These are phyloP conservation scores for Xylariaceae sp. DNA, from an alignment of 2,329 filamentous ascomycete genomes.

Conservation along the genomic window DNA sequence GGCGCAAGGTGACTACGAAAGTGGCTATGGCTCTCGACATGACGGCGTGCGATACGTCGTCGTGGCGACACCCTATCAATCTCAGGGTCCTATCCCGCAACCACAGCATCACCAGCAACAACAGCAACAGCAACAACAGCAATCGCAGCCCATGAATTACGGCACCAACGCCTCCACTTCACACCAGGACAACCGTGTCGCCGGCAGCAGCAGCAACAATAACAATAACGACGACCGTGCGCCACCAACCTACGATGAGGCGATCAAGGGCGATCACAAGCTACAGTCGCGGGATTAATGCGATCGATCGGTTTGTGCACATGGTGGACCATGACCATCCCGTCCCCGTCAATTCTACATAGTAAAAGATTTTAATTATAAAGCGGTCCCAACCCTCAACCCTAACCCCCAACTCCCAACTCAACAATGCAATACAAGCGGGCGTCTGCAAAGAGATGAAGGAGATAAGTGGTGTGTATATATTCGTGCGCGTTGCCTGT, in stretches of 20 bases:
- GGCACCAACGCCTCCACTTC: conserved; percentile 31
- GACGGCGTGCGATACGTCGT: conserved; percentile 67
- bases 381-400: no score
- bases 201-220: conserved; percentile 23
- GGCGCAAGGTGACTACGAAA: conserved; percentile 44
- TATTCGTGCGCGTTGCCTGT: not conserved
- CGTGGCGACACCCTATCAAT: conserved; percentile 40
- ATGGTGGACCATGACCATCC: no score
- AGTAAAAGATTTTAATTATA: no score
- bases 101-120: conserved; percentile 26
- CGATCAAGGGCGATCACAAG: conserved; percentile 86
- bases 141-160: conserved; percentile 41
- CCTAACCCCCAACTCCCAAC: not conserved
- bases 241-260: conserved; percentile 86
- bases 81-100: conserved; percentile 4
- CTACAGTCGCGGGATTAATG: conserved; percentile 62
- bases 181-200: conserved; percentile 14
- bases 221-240: conserved; percentile 29
- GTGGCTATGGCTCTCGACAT: conserved; percentile 31
- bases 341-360: no score
- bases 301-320: not conserved
- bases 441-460: not conserved
- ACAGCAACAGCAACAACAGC: conserved; percentile 30
- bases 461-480: not conserved
- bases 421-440: not conserved